Percentiles rank a stretch among this genome's conserved stretches.
These are phyloP conservation scores for Brassica cretica DNA, from an alignment of 345 rosid genomes.

Conservation along the genomic window DNA sequence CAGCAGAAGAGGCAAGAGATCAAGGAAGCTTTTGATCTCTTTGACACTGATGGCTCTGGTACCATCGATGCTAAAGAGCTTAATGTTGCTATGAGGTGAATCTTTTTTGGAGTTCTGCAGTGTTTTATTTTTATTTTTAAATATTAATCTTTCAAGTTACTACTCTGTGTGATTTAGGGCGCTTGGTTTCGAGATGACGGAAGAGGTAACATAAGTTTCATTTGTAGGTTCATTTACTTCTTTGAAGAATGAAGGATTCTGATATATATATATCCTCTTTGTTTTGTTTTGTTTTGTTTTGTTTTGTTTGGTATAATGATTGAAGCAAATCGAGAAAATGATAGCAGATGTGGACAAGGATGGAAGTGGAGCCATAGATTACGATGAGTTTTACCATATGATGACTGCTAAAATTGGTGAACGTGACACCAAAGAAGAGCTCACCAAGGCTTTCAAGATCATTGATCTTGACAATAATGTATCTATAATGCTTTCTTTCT, in stretches of 20 bases:
- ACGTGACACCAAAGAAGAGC: conserved; percentile 90
- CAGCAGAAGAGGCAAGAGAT: conserved; percentile 86
- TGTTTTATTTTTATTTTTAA: not conserved
- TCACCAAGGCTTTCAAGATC: conserved; percentile 69
- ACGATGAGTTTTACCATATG: conserved; percentile 89
- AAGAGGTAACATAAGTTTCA: conserved; percentile 57
- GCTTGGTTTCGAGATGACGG: conserved; percentile 95
- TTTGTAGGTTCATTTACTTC: not conserved
- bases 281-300: not conserved
- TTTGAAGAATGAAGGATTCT: not conserved
- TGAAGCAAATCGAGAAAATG: conserved; percentile 57
- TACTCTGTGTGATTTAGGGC: conserved; percentile 55
- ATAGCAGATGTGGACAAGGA: conserved; percentile 97
- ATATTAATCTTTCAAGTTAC: too few relatives aligned
- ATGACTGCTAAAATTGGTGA: conserved; percentile 98
- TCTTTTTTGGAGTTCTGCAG: not conserved
- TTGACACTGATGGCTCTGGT: conserved; percentile 95
- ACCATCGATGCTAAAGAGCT: conserved; percentile 97
- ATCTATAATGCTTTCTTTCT: not conserved
- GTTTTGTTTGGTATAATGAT: not conserved
- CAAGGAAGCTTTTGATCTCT: conserved; percentile 88
- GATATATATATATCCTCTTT: not conserved
- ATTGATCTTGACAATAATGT: conserved; percentile 87
- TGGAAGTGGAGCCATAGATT: conserved; percentile 96
- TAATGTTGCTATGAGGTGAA: conserved; percentile 94